Conservation (phyloP, 495 filamentous ascomycete genomes). For the Bryoglossum gracile region DNA sequence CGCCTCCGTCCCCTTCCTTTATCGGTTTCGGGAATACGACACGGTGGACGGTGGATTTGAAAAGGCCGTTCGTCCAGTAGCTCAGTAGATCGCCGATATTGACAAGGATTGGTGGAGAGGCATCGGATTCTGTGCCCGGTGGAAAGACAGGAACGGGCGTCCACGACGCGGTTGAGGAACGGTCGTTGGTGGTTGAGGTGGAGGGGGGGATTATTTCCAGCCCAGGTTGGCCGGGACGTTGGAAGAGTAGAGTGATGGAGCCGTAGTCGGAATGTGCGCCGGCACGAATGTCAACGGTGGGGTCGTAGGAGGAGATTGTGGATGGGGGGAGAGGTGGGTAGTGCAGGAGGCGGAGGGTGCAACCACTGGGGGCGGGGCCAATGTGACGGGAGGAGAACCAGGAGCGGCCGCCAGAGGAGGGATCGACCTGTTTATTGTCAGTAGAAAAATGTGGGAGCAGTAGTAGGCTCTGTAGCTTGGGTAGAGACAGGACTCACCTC, state of each 20-base stretch:
- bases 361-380: conserved; percentile 53
- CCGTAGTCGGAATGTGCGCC: conserved; percentile 90
- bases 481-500: conserved; percentile 24
- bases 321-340: conserved; percentile 52
- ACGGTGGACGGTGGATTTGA: conserved; percentile 80
- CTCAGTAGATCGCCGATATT: conserved; percentile 89
- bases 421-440: conserved; percentile 28
- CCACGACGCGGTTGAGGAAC: conserved; percentile 35
- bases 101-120: conserved; percentile 71
- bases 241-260: conserved; percentile 80
- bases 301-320: conserved; percentile 38
- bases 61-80: conserved; percentile 84
- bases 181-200: background rate
- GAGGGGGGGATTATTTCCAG: conserved; percentile 69
- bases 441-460: background rate
- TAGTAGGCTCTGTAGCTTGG: no score
- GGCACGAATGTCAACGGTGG: conserved; percentile 55
- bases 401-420: conserved; percentile 37
- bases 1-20: conserved; percentile 29
- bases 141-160: conserved; percentile 55
- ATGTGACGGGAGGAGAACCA: conserved; percentile 72
- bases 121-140: conserved; percentile 41
- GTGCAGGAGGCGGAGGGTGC: conserved; percentile 75
- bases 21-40: conserved; percentile 64
- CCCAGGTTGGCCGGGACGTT: conserved; percentile 72